Evolutionary conservation across 768 basidiomycete species (phyloP), one percentile per base, ranked within the genome.

Genomic region (Psilocybe cyanescens): DNA sequence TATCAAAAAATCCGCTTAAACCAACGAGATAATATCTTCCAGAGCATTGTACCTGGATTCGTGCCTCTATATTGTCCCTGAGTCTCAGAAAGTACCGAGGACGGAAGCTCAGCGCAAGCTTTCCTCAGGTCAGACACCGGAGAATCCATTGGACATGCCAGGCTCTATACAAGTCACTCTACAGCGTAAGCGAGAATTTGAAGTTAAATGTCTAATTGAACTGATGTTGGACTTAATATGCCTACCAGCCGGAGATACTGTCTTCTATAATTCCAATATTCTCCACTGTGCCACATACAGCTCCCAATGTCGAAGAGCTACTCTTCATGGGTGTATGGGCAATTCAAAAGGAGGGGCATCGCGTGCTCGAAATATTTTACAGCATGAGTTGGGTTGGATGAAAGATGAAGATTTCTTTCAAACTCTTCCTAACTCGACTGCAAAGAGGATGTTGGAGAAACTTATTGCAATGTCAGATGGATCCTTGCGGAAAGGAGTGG

Each of bases 231-330:
- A 46, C 8, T 33, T 29, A 44, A n/a, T 30, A 24, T 24, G 24
- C 24, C 24, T 56, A 9, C 46, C 64, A 88, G 90, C 86, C 0
- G 90, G 91, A 0, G 87, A 93, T 60, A 88, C 88, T 0, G 88
- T 90, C 24, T 92, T 93, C 72, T 92, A 93, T 71, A 90, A 91
- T 68, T 86, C 82, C 64, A 92, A 93, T 69, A 87, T 92, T 59
- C 76, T 93, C 8, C 91, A 93, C 66, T 89, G 89, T 58, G 90
- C 86, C 4, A 78, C 81, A 5, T 93, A 93, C 70, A 79, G 79
- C 60, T 75, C 81, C 1, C 70, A 70, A 17, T 69, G 71, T 19
- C 75, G 72, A 35, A 80, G 91, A 2, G 84, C 86, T 30, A 93
- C 91, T 2, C 78, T 94, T 5, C 92, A 92, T 64, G 91, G 82